Evolutionary conservation across 768 basidiomycete genomes (phyloP).

Genomic region (Mycena maculata): DNA sequence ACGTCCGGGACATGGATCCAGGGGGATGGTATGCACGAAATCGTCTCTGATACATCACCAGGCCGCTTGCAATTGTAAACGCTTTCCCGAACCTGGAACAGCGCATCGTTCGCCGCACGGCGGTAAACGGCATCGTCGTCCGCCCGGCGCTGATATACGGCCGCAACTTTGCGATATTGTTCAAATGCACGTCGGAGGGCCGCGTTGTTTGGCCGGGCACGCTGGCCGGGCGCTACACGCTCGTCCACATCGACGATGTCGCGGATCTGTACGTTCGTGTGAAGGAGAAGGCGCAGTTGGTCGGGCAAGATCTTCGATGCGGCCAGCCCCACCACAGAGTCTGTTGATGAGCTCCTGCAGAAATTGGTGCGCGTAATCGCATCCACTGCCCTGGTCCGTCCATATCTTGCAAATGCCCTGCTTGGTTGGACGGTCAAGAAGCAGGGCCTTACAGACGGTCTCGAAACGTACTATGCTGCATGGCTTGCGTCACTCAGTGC

Average conservation of each 20-base stretch:
- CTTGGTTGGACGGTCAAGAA: slow-evolving; percentile 58
- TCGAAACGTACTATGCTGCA: slow-evolving; percentile 55
- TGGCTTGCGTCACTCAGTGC: slow-evolving; percentile 37
- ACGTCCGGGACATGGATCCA: slow-evolving; percentile 60
- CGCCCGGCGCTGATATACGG: slow-evolving; percentile 58
- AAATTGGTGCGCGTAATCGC: slow-evolving; percentile 51
- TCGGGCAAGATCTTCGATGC: slow-evolving; percentile 55
- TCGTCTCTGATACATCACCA: slow-evolving; percentile 46
- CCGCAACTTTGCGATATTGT: slow-evolving; percentile 51
- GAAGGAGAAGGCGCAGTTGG: slow-evolving; percentile 51
- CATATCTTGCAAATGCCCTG: slow-evolving; percentile 53
- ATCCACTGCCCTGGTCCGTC: slow-evolving; percentile 50
- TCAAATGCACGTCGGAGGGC: slow-evolving; percentile 45
- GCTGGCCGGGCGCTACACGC: slow-evolving; percentile 33
- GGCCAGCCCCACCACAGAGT: slow-evolving; percentile 53
- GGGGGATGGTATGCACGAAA: slow-evolving; percentile 47
- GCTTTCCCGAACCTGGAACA: slow-evolving; percentile 51
- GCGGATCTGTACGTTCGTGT: slow-evolving; percentile 56
- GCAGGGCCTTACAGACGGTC: slow-evolving; percentile 54
- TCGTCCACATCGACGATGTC: slow-evolving; percentile 58
- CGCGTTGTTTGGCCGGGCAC: slow-evolving; percentile 34
- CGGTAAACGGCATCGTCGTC: slow-evolving; percentile 58
- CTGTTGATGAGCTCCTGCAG: slow-evolving; percentile 52
- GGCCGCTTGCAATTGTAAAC: slow-evolving; percentile 39
- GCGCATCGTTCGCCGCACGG: slow-evolving; percentile 39